These are phyloP conservation scores for Tulasnella sp. DNA, from an alignment of 768 basidiomycete species.

Conservation along the genomic window DNA sequence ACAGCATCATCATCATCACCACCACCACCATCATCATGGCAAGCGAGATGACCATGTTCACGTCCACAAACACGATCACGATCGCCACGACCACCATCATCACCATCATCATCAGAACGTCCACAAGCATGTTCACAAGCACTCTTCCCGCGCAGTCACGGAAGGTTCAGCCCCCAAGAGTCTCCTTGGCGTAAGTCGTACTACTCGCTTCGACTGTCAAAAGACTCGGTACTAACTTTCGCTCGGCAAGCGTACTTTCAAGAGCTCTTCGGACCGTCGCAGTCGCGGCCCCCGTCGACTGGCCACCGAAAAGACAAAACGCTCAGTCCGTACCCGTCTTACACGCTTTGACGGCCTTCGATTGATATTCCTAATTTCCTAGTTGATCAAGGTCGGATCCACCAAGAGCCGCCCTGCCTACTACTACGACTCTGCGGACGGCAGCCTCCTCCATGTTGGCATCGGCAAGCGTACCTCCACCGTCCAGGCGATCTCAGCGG, in stretches of 20 bases:
- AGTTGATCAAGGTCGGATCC: constrained; percentile 2
- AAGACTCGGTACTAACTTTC: neutral
- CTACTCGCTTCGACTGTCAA: neutral
- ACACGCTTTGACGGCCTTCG: neutral
- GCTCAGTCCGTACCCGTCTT: neutral
- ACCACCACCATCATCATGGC: constrained; percentile 28
- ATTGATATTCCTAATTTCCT: neutral
- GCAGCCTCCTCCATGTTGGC: constrained; percentile 3
- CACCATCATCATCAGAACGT: constrained; percentile 30
- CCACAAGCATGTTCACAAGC: constrained; percentile 30
- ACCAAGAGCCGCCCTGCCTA: neutral
- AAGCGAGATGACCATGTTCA: constrained; percentile 34
- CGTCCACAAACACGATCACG: constrained; percentile 17
- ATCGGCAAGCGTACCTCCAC: constrained; percentile 7
- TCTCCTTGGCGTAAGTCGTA: neutral
- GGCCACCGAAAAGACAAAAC: neutral
- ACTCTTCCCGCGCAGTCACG: constrained; percentile 28
- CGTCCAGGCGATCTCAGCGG: neutral
- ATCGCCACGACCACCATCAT: constrained; percentile 29
- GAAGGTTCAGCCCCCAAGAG: neutral
- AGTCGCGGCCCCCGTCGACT: neutral
- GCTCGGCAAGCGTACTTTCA: neutral
- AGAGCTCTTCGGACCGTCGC: neutral
- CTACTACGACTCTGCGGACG: neutral
- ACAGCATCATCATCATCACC: constrained; percentile 29